Evolutionary conservation across 164 flowering plant species (phyloP), one percentile per base, ranked within the genome.

Genomic region (Umbilicus rupestris): DNA sequence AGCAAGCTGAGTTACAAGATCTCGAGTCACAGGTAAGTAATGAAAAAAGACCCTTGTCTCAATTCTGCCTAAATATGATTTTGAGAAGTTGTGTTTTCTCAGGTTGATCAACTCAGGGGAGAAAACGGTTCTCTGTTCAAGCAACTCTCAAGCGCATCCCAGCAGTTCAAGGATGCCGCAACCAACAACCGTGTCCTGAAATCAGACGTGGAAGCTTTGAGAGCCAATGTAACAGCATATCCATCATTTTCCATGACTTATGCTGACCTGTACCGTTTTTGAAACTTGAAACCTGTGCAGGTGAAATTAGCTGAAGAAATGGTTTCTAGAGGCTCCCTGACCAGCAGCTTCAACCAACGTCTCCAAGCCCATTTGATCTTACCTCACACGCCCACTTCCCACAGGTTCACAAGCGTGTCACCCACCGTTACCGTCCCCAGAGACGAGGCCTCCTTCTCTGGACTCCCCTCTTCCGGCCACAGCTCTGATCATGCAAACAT

Each of bases 201-300:
- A 70, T 84, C 96, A 24, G 81, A 83, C 70, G 94, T 92, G 8
- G 94, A 83, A 72, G 89, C 92, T 66, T 59, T 92, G 64, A 86
- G 96, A 80, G 84, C 87, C 58, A 84, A 86, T 86, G 97, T 91
- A 78, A 33, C 28, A 52, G 24, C 1, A 29, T 12, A n/a, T n/a
- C n/a, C n/a, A n/a, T n/a, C n/a, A n/a, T n/a, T n/a, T n/a, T n/a
- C n/a, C n/a, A n/a, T n/a, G n/a, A n/a, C n/a, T n/a, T n/a, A n/a
- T n/a, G n/a, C n/a, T n/a, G n/a, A n/a, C n/a, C n/a, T n/a, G n/a
- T n/a, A n/a, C n/a, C n/a, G n/a, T n/a, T n/a, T n/a, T n/a, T n/a
- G n/a, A n/a, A n/a, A n/a, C n/a, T n/a, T n/a, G n/a, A n/a, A n/a
- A n/a, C n/a, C n/a, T n/a, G n/a, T n/a, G n/a, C 31, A 87, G 96